Evolutionary conservation across 106 monocot genomes (phyloP).

Genomic region (Narthecium ossifragum): DNA sequence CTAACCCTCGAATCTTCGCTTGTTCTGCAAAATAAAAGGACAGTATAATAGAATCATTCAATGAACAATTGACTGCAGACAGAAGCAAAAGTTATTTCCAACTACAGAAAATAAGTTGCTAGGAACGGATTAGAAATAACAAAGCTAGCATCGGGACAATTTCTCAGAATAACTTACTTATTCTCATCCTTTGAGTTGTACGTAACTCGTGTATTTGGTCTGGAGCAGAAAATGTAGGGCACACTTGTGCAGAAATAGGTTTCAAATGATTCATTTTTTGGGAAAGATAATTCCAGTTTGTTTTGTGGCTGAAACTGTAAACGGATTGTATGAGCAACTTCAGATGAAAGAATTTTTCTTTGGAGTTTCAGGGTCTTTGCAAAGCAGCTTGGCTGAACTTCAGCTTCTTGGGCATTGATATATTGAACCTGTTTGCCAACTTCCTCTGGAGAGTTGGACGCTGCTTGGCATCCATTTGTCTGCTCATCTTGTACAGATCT

Average conservation of each 20-base stretch:
- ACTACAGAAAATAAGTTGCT: neutral
- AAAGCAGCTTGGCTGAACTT: conserved; percentile 64
- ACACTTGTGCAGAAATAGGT: conserved; percentile 52
- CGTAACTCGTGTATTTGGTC: conserved; percentile 30
- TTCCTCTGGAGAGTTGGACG: conserved; percentile 24
- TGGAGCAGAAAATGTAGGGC: conserved; percentile 31
- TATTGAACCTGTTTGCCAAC: conserved; percentile 18
- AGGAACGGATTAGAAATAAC: neutral
- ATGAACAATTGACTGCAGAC: neutral
- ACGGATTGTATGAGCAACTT: conserved; percentile 41
- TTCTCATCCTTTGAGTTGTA: conserved; percentile 43
- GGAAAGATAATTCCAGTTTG: conserved; percentile 43
- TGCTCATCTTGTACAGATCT: conserved; percentile 14
- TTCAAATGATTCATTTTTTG: conserved; percentile 39
- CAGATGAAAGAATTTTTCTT: conserved; percentile 36
- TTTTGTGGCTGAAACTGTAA: conserved; percentile 30
- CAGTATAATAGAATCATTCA: neutral
- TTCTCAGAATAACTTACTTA: conserved; percentile 28
- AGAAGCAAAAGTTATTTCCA: neutral
- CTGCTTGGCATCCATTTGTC: conserved; percentile 19
- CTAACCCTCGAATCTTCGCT: conserved; percentile 23
- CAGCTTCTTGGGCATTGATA: conserved; percentile 35
- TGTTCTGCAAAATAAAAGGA: conserved; percentile 17
- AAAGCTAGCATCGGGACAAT: neutral
- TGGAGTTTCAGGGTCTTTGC: conserved; percentile 44